phyloP scores from a whole-genome alignment of 2,329 filamentous ascomycete genomes.

The Stachybotrys echinatus region DNA sequence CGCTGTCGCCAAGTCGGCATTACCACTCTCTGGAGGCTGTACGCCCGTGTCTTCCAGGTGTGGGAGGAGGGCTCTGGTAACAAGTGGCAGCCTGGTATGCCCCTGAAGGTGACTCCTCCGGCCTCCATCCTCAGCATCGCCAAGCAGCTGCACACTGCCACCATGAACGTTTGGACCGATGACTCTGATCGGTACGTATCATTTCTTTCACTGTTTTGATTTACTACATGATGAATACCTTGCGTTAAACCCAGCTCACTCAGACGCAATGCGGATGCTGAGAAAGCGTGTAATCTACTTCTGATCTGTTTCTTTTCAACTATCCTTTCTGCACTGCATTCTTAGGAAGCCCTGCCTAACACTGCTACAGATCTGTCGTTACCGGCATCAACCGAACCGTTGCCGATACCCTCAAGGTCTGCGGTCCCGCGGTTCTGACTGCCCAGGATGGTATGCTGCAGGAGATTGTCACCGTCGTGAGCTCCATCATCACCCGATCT shows the following conservation, averaged over 20 bases:
- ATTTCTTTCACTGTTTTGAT: constrained; percentile 10
- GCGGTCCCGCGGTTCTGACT: constrained; percentile 78
- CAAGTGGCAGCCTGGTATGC: constrained; percentile 88
- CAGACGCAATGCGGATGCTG: constrained; percentile 90
- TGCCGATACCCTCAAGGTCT: constrained; percentile 83
- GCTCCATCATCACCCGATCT: constrained; percentile 77
- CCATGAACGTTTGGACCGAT: constrained; percentile 79
- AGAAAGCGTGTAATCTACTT: constrained; percentile 59
- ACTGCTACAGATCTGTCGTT: constrained; percentile 64
- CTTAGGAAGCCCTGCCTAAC: constrained; percentile 33
- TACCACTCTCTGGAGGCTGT: constrained; percentile 87
- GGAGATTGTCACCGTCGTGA: constrained; percentile 69
- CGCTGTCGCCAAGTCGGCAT: constrained; percentile 90
- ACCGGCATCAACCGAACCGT: constrained; percentile 95
- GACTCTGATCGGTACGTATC: constrained; percentile 85
- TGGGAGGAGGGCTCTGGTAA: constrained; percentile 68
- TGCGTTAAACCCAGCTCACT: constrained; percentile 99
- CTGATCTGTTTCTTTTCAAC: constrained; percentile 23
- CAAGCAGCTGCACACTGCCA: constrained; percentile 78
- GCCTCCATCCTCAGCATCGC: constrained; percentile 79
- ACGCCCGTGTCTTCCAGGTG: constrained; percentile 83
- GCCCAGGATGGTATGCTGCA: constrained; percentile 64
- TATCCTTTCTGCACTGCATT: constrained; percentile 10
- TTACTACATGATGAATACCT: constrained; percentile 69
- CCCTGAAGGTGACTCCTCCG: constrained; percentile 73